phyloP scores from a whole-genome alignment of 805 yeast genomes.

The Yarrowia deformans region DNA sequence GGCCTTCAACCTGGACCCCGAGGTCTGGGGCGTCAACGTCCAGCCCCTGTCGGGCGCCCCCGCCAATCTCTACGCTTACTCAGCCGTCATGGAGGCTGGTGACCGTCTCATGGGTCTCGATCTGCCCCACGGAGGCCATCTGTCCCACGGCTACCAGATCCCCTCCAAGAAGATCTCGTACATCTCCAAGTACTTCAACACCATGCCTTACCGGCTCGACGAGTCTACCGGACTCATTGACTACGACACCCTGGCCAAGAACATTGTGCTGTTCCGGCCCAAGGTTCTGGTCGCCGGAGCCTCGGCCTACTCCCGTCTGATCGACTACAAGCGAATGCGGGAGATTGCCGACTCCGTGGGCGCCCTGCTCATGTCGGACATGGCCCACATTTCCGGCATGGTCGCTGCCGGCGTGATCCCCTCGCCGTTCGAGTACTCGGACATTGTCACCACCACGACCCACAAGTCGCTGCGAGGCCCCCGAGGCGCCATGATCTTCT shows the following conservation, averaged over 20 bases:
- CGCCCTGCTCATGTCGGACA: conserved; percentile 90
- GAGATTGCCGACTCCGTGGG: conserved; percentile 91
- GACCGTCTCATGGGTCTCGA: conserved; percentile 97
- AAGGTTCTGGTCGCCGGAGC: conserved; percentile 96
- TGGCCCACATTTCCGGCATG: conserved; percentile 98
- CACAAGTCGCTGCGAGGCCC: conserved; percentile 99
- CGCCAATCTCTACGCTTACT: conserved; percentile 91
- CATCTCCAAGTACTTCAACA: conserved; percentile 92
- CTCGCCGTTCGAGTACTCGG: conserved; percentile 92
- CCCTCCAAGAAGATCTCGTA: conserved; percentile 86
- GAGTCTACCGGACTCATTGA: conserved; percentile 89
- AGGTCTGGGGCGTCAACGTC: conserved; percentile 96
- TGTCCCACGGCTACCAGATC: conserved; percentile 97
- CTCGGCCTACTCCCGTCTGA: conserved; percentile 89
- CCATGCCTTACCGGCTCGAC: conserved; percentile 95
- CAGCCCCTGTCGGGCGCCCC: conserved; percentile 97
- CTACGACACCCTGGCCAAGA: conserved; percentile 83
- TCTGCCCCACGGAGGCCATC: conserved; percentile 97
- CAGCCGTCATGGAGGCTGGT: conserved; percentile 85
- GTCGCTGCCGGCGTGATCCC: conserved; percentile 94
- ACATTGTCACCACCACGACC: conserved; percentile 96
- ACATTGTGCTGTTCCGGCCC: conserved; percentile 89
- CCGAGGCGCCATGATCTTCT: conserved; percentile 98
- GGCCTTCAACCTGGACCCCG: conserved; percentile 77
- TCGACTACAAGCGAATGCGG: conserved; percentile 90